Base-by-base conservation (phyloP, 1,284 basidiomycete species). In the Xerocomus nothofagi region DNA sequence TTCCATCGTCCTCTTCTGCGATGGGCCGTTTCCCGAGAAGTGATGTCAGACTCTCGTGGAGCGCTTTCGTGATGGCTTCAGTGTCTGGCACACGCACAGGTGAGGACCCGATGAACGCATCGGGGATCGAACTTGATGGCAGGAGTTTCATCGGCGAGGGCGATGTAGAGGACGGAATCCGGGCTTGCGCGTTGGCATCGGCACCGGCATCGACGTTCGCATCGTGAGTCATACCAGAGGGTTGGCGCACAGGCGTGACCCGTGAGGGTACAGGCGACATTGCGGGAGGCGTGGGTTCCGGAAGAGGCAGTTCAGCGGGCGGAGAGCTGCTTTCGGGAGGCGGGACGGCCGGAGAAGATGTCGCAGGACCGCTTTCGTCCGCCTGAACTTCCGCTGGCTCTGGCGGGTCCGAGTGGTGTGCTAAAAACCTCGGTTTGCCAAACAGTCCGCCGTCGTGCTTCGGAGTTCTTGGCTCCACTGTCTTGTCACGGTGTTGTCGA, bases 31-130 rank as follows among this genome's bases (percentile, higher is more conserved):
- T 89, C 6, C 86, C 86, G 9, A 88, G 68, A 46, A 86, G 62
- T n/a, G 78, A 76, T 4, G 78, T 78, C 38, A 88, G 77, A 52
- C 78, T 84, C 50, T 84, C 81, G 51, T 84, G 78, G 20, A 88
- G 68, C 17, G 76, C 80, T 34, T 66, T 65, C 7, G 59, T 47
- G 15, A 62, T 55, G 17, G 53, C 41, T 7, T 60, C 53, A n/a
- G 55, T 45, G 17, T 60, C 56, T 5, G 63, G 54, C 3, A 57
- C 56, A 38, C 54, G 66, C 3, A 57, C 57, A 6, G 62, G 49
- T 1, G 66, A 59, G 39, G 64, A 65, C 3, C 36, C 6, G 12
- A 2, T 15, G 34, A 61, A 65, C 9, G 49, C 49, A 5, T 57
- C 41, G 39, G 57, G 50, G 39, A 57, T 41, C 15, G 52, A 51